These are phyloP conservation scores for Candida multigemmis DNA, from an alignment of 805 yeast species.

Conservation along the genomic window DNA sequence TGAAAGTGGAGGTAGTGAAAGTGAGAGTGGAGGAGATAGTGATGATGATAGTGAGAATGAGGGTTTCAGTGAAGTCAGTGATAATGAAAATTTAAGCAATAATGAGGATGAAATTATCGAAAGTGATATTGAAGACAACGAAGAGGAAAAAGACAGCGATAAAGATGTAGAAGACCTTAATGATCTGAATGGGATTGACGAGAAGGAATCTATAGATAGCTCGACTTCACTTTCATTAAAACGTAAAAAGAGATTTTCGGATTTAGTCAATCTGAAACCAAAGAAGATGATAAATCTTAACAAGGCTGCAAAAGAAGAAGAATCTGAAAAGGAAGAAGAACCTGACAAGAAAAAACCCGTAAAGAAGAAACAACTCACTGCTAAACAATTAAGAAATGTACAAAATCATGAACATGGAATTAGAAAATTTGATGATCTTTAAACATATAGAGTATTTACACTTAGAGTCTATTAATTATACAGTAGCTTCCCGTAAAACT, in stretches of 20 bases:
- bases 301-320: conserved; percentile 4
- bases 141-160: conserved; percentile 4
- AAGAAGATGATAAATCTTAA: conserved; percentile 8
- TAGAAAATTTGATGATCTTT: conserved; percentile 53
- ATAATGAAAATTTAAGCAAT: conserved; percentile 2
- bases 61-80: conserved; percentile 7
- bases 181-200: no score
- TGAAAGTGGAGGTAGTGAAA: conserved; percentile 14
- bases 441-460: no score
- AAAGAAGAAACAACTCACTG: conserved; percentile 19
- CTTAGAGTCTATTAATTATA: no score
- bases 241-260: conserved; percentile 3
- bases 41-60: conserved; percentile 3
- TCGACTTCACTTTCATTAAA: conserved; percentile 2
- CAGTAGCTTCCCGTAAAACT: no score
- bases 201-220: no score
- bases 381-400: conserved; percentile 38
- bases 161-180: conserved; percentile 1
- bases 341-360: conserved; percentile 22
- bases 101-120: conserved; percentile 7
- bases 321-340: conserved; percentile 8
- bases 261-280: conserved; percentile 7
- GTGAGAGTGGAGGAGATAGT: conserved; percentile 13
- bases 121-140: conserved; percentile 7
- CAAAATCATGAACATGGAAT: conserved; percentile 58